Base-by-base conservation (phyloP, 169 alveolate genomes). In the Amoebophrya sp. region DNA sequence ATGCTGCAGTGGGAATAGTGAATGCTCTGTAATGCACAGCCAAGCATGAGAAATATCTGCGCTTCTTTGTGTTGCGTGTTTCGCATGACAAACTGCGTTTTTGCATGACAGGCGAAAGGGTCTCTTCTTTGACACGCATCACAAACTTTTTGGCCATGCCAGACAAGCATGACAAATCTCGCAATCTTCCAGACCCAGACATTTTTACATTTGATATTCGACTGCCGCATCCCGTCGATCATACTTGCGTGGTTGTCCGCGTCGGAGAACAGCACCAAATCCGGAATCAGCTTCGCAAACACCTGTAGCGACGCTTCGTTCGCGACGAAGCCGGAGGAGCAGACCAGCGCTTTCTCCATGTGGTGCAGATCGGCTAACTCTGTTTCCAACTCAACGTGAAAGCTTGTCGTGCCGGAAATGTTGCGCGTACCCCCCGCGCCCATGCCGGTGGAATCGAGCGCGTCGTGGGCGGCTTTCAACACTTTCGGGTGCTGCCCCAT, bases 381-480 rank as follows among this genome's bases (percentile, higher is more conserved):
- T 66, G 92, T 92, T 93, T 97, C 98, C 40, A 97, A 95, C 29
- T 92, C 94, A 29, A 95, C 95, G 92, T 96, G 97, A 89, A 93
- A 95, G 32, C 83, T 92, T 40, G 95, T 93, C 77, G 96, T 95
- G 40, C 98, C 98, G 83, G 97, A 96, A 39, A 97, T 97, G 92
- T 97, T 97, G 89, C 98, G 93, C 39, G 98, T 97, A 35, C 98
- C 98, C 41, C 98, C 98, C 77, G 97, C 96, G 77, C 98, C 97
- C 47, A 96, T 95, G 54, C 98, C 98, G 33, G 95, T 91, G 77
- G 66, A 92, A 38, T 94, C 94, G 55, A 97, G 90, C 33, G 97
- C 96, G 54, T 94, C 94, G 39, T 94, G 95, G 90, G 96, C 94
- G 23, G 97, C 97, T 89, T 95, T 91, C n/a, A 95, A 77, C 32